Conservation (phyloP, 768 basidiomycete species). For the Podaxis carcinomalis region DNA sequence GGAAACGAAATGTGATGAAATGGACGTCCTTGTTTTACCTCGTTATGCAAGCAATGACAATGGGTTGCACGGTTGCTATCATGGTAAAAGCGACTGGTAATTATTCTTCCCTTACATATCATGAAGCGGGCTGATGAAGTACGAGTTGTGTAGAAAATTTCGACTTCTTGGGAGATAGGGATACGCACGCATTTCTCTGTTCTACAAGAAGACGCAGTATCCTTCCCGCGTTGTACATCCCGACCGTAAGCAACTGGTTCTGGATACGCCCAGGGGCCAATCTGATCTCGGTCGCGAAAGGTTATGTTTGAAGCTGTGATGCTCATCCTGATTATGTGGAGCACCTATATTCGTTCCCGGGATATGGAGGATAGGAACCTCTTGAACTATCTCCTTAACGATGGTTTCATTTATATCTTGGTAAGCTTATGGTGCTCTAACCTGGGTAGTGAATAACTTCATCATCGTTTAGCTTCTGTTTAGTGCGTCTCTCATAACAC, state of each 20-base stretch:
- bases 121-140: not conserved
- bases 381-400: not conserved
- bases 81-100: not conserved
- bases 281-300: not conserved
- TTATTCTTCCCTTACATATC: not conserved
- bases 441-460: not conserved
- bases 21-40: constrained; percentile 4
- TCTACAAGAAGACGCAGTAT: not conserved
- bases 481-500: not conserved
- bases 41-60: constrained; percentile 1
- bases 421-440: not conserved
- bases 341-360: not conserved
- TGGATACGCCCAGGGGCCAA: not conserved
- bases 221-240: not conserved
- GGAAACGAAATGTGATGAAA: constrained; percentile 1
- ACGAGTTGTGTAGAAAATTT: not conserved
- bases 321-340: not conserved
- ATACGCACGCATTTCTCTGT: not conserved
- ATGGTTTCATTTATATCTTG: constrained; percentile 4
- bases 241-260: not conserved
- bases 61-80: not conserved
- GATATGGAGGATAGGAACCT: not conserved
- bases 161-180: not conserved
- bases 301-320: constrained; percentile 5
- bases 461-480: not conserved